Evolutionary conservation across 192 early-diverging fungal species (phyloP).

Genomic region (Tieghemiomyces parasiticus): DNA sequence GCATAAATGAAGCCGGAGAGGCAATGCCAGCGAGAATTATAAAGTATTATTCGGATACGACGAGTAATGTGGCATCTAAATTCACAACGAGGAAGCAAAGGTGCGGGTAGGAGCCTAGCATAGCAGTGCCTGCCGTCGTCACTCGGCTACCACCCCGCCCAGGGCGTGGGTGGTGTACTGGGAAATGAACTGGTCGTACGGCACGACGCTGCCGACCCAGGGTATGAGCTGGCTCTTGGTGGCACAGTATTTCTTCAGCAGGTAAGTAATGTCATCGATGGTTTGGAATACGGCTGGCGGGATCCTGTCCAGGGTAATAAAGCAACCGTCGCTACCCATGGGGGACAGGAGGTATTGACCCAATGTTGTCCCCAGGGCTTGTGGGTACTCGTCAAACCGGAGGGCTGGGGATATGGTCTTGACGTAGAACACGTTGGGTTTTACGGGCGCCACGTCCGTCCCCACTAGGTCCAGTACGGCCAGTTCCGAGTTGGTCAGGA

Average conservation of each 20-base stretch:
- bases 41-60: too few species aligned
- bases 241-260: conserved; percentile 1
- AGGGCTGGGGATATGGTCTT: not conserved
- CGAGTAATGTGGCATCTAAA: too few species aligned
- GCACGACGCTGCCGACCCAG: not conserved
- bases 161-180: too few species aligned
- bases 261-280: not conserved
- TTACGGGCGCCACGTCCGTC: not conserved
- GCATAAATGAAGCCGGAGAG: too few species aligned
- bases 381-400: not conserved
- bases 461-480: not conserved
- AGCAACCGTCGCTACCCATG: not conserved
- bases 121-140: too few species aligned
- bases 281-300: conserved; percentile 3
- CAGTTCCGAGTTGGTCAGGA: not conserved
- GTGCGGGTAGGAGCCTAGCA: too few species aligned
- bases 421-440: conserved; percentile 6
- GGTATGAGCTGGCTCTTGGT: not conserved
- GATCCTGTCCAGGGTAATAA: not conserved
- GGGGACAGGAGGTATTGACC: conserved; percentile 1
- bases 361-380: not conserved
- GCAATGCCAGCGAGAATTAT: too few species aligned
- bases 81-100: too few species aligned
- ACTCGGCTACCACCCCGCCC: too few species aligned
- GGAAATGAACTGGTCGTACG: not conserved